phyloP scores from a whole-genome alignment of 176 grass and related monocot genomes.

The Avena sativa region DNA sequence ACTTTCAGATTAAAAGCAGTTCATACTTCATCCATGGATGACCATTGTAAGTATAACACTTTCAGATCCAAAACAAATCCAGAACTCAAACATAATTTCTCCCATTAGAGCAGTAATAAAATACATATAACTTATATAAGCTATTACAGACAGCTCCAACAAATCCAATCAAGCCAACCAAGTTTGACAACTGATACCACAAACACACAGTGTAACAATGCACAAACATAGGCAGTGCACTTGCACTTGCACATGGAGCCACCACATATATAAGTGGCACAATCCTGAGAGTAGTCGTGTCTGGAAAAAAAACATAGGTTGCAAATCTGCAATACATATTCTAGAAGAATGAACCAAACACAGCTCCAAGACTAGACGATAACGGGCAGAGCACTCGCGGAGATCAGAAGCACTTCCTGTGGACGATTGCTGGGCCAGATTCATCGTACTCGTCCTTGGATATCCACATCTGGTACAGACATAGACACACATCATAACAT shows the following conservation, averaged over 20 bases:
- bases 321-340: conserved; percentile 55
- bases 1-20: too few species aligned
- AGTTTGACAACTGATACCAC: conserved; percentile 41
- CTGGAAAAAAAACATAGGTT: conserved; percentile 34
- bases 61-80: too few species aligned
- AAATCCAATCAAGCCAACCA: conserved; percentile 34
- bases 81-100: neutral
- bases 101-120: neutral
- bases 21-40: too few species aligned
- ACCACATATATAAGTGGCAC: conserved; percentile 3
- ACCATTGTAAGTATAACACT: too few species aligned
- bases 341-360: conserved; percentile 38
- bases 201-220: conserved; percentile 15
- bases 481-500: neutral
- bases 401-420: conserved; percentile 81
- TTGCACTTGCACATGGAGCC: conserved; percentile 33
- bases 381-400: neutral
- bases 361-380: conserved; percentile 32
- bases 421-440: conserved; percentile 69
- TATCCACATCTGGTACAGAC: conserved; percentile 70
- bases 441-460: conserved; percentile 81
- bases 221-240: conserved; percentile 15
- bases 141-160: conserved; percentile 39
- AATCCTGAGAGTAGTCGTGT: conserved; percentile 31
- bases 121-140: conserved; percentile 34